Evolutionary conservation across 305 asterid species (phyloP).

Genomic region (Solanum hybrid): DNA sequence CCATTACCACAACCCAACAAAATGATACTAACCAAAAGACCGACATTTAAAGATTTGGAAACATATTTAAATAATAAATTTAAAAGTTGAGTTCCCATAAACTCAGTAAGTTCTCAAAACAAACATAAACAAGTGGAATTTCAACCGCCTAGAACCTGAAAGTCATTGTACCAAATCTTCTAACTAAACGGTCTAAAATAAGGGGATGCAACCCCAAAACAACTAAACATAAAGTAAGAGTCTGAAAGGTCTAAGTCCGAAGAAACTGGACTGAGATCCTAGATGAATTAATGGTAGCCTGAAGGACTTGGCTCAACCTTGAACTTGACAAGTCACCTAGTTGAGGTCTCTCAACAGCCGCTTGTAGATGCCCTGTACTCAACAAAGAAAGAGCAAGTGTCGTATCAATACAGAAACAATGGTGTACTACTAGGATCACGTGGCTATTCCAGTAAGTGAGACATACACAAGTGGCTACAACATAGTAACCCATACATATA

Average conservation of each 20-base stretch:
- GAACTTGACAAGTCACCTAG: background rate
- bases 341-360: background rate
- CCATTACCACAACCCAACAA: background rate
- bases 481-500: background rate
- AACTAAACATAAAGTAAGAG: background rate
- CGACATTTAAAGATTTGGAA: background rate
- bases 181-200: background rate
- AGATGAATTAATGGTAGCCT: background rate
- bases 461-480: background rate
- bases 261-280: background rate
- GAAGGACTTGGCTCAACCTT: background rate
- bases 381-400: background rate
- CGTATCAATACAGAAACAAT: background rate
- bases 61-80: background rate
- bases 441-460: background rate
- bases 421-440: background rate
- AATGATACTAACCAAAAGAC: background rate
- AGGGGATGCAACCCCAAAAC: background rate
- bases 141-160: background rate
- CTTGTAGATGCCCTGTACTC: background rate
- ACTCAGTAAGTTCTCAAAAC: background rate
- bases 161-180: background rate
- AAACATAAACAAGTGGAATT: background rate
- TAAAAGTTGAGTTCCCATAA: background rate
- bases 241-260: background rate